Evolutionary conservation across 345 rosid genomes (phyloP), one percentile per base, ranked within the genome.

Genomic region (Boechera retrofracta): DNA sequence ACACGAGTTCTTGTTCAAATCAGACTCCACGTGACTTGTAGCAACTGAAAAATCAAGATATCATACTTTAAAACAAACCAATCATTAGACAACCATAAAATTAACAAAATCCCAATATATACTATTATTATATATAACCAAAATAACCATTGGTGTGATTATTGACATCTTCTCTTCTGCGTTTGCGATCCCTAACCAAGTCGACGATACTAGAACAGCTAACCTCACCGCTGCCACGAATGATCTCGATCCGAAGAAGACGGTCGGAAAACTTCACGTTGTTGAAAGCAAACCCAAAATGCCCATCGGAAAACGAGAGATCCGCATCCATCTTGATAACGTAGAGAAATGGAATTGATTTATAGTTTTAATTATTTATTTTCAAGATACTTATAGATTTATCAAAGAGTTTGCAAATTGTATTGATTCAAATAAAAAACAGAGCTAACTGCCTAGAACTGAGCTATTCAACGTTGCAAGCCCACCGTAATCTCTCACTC

Each of bases 191-290:
- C 18, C 83, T 88, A 10, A 85, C 89, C 96, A 89, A 88, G 56
- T 91, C 91, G 61, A 84, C 87, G 80, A 84, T 79, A 76, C 82
- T 80, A 13, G 83, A 64, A 60, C 85, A 83, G 13, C 58, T 58
- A 16, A 63, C 33, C 60, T 83, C 84, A 9, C 85, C 81, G 54
- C 78, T 80, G 60, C 75, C 85, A 38, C 85, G 76, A 4, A 83
- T 41, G 75, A 94, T 87, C 83, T 89, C 94, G 66, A 91, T 89
- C 77, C 84, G 86, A 32, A 94, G 83, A 38, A 89, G 71, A 72
- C 93, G 86, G 62, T 90, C 98, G 52, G 98, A 91, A 86, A 94
- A 94, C 39, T 79, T 88, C 56, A 82, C 84, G 66, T 90, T 82
- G 84, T 94, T 82, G 83, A 90, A 94, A 32, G 98, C 98, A 73